Conservation (phyloP, 768 basidiomycete genomes). For the Lentinula detonsa region DNA sequence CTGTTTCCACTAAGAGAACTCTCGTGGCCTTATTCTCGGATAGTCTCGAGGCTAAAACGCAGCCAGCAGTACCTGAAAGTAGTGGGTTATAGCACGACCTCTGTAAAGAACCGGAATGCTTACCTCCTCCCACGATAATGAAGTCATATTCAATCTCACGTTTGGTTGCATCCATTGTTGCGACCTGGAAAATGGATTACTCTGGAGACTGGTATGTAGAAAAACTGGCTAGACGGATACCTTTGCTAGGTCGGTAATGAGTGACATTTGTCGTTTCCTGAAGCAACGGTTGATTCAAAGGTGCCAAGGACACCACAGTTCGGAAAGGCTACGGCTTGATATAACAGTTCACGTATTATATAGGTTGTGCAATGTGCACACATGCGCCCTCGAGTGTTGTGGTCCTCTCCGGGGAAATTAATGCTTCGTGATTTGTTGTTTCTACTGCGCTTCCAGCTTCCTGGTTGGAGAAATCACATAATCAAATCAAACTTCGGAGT, state of each 20-base stretch:
- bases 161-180: background rate
- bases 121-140: slow-evolving; percentile 51
- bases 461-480: too few relatives aligned
- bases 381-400: too few relatives aligned
- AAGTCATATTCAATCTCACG: slow-evolving; percentile 33
- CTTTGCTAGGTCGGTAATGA: background rate
- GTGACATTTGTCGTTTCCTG: background rate
- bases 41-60: slow-evolving; percentile 51
- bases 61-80: slow-evolving; percentile 48
- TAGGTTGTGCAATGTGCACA: background rate
- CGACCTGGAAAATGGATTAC: background rate
- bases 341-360: background rate
- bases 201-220: background rate
- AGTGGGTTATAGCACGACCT: background rate
- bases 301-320: too few relatives aligned
- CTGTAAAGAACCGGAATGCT: background rate
- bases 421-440: too few relatives aligned
- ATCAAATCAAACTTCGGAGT: too few relatives aligned
- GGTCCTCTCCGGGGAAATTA: too few relatives aligned
- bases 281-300: too few relatives aligned
- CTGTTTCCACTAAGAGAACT: slow-evolving; percentile 54
- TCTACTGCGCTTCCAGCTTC: too few relatives aligned
- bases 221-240: background rate
- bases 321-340: too few relatives aligned
- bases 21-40: slow-evolving; percentile 46